Percentiles rank a stretch among this genome's conserved stretches.
These are phyloP conservation scores for Graphilbum fragrans DNA, from an alignment of 2,329 filamentous ascomycete genomes.

Conservation along the genomic window DNA sequence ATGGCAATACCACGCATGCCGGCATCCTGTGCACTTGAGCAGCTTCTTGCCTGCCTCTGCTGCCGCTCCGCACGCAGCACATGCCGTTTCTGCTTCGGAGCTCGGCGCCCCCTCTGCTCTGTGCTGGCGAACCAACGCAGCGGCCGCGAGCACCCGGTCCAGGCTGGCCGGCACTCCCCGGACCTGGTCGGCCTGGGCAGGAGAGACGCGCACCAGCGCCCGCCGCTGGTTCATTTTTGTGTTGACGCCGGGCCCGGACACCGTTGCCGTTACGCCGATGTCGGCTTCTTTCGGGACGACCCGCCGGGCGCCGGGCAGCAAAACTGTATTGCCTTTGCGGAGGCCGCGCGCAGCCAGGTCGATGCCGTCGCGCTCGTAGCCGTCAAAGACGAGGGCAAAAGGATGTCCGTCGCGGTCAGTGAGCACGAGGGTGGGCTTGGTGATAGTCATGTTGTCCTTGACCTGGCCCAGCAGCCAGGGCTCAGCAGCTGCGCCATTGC, in stretches of 20 bases:
- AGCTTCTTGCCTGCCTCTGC: slow-evolving; percentile 11
- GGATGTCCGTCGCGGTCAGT: slow-evolving; percentile 24
- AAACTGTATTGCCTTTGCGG: slow-evolving; percentile 25
- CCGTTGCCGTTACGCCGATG: neutral
- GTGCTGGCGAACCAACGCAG: slow-evolving; percentile 10
- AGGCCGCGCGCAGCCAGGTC: slow-evolving; percentile 19
- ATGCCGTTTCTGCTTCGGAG: neutral
- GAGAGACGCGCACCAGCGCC: slow-evolving; percentile 24
- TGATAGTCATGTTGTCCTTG: slow-evolving; percentile 35
- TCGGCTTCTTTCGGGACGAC: slow-evolving; percentile 14
- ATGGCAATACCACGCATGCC: slow-evolving; percentile 29
- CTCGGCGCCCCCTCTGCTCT: slow-evolving; percentile 1
- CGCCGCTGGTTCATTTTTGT: slow-evolving; percentile 24
- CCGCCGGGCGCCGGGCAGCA: slow-evolving; percentile 22
- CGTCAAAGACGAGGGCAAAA: slow-evolving; percentile 35
- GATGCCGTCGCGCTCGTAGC: slow-evolving; percentile 20
- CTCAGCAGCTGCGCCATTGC: too few relatives aligned
- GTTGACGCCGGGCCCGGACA: slow-evolving; percentile 12
- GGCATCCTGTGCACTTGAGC: slow-evolving; percentile 30
- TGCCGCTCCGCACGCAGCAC: slow-evolving; percentile 3
- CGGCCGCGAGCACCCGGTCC: slow-evolving; percentile 17
- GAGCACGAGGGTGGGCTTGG: slow-evolving; percentile 33
- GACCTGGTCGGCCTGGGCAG: slow-evolving; percentile 19
- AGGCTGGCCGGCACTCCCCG: slow-evolving; percentile 20
- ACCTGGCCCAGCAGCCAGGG: slow-evolving; percentile 33